Base-by-base conservation (phyloP, 2,329 filamentous ascomycete species). In the Zelopaecilomyces penicillatus region DNA sequence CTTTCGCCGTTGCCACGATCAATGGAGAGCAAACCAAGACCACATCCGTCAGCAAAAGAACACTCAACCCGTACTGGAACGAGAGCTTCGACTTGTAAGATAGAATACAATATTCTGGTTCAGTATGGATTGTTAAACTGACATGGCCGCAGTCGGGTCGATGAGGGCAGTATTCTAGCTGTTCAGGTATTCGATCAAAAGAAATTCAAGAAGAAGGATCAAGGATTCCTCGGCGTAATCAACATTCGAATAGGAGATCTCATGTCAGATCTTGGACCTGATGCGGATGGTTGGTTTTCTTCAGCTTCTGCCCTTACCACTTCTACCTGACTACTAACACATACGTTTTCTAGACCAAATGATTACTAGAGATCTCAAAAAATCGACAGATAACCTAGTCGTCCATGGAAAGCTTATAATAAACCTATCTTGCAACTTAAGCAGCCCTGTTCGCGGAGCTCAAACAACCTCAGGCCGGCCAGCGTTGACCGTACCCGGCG, bases 201-300 rank as follows among this genome's bases (percentile, higher is more conserved):
- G 74, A 98, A 98, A 71, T 98, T 98, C 73, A 98, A 98, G 76
- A 98, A 98, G 80, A 98, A 97, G 88, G 93, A 98, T 57, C 93
- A 98, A 65, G 93, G 93, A 6, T 98, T 98, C 62, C 75, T 98
- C 5, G 93, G 93, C 46, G 93, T 98, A 44, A 96, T 98, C 61
- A 98, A 98, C 64, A 85, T 98, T 57, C 84, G 90, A 47, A 85
- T 98, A 54, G 93, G 93, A 57, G 90, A 94, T 74, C 85, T 93
- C 34, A 88, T 98, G 56, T 61, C 63, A 29, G 91, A 96, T 63
- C 73, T 98, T 53, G 83, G 87, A 51, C 80, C 87, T 47, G 89
- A 90, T 46, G 86, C 88, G 52, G 93, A 97, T 71, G 91, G 93
- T 97, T 75, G 61, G 76, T 71, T 47, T 45, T 41, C 45, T 42